A percentile compares a stretch with the other conserved stretches of the same genome.
Conservation (phyloP, 805 yeast species). For the Pichia gijzeniarum region DNA sequence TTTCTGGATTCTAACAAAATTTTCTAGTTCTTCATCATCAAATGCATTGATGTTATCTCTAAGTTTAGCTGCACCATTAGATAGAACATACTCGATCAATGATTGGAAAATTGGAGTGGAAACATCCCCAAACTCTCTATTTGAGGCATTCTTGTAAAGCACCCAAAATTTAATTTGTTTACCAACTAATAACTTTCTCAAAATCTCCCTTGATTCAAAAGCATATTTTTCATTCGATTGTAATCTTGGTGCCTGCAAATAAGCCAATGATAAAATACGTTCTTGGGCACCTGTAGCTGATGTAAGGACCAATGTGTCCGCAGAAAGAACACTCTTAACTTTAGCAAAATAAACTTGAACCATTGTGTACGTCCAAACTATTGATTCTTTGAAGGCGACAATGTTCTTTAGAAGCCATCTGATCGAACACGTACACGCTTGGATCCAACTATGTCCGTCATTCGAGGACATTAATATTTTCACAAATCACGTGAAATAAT, state of each 20-base stretch:
- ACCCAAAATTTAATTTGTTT: conserved; percentile 56
- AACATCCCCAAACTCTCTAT: conserved; percentile 68
- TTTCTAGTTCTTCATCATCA: conserved; percentile 36
- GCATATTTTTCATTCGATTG: conserved; percentile 40
- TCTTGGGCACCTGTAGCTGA: conserved; percentile 52
- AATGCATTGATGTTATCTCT: conserved; percentile 41
- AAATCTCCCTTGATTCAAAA: conserved; percentile 53
- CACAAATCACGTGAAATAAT: no score
- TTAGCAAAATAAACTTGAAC: conserved; percentile 42
- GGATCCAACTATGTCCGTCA: no score
- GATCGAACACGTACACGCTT: no score
- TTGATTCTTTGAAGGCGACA: no score
- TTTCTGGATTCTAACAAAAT: conserved; percentile 37
- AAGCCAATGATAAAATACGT: conserved; percentile 56
- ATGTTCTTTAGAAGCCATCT: no score
- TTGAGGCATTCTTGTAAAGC: conserved; percentile 44
- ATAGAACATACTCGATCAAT: conserved; percentile 48
- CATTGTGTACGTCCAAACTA: conserved; percentile 16
- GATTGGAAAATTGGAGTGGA: conserved; percentile 58
- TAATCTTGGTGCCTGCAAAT: conserved; percentile 52
- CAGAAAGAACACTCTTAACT: conserved; percentile 65
- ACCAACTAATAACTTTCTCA: conserved; percentile 59
- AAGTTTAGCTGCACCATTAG: conserved; percentile 56
- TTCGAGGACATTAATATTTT: no score
- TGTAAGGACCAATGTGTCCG: conserved; percentile 59